These are phyloP conservation scores for Mycena amicta DNA, from an alignment of 768 basidiomycete genomes.

Conservation along the genomic window DNA sequence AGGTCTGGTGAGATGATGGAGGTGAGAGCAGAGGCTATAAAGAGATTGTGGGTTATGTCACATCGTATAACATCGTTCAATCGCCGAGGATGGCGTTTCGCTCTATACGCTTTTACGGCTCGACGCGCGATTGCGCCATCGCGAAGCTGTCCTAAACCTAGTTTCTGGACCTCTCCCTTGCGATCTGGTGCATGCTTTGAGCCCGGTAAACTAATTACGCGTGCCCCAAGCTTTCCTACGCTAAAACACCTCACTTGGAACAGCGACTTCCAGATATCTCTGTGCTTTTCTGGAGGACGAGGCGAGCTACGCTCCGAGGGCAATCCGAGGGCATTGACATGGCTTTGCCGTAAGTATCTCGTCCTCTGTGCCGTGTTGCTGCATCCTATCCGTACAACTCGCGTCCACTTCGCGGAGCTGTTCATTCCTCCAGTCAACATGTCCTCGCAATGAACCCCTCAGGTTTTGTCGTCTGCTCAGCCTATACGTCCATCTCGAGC, in stretches of 20 bases:
- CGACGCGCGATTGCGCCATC: constrained; percentile 20
- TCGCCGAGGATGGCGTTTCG: constrained; percentile 3
- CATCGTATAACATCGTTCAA: not conserved
- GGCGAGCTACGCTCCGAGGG: too few species aligned
- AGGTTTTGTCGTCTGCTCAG: not conserved
- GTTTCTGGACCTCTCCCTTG: constrained; percentile 8
- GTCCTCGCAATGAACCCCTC: too few species aligned
- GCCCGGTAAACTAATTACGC: too few species aligned
- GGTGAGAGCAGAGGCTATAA: not conserved
- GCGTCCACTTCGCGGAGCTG: too few species aligned
- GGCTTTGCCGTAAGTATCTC: too few species aligned
- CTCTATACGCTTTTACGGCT: not conserved
- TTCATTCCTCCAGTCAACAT: too few species aligned
- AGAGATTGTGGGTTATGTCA: constrained; percentile 3
- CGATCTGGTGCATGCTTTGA: too few species aligned
- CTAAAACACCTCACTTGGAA: not conserved
- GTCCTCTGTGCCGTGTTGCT: too few species aligned
- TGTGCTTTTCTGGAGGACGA: too few species aligned
- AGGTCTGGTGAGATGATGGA: not conserved
- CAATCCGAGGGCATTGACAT: too few species aligned
- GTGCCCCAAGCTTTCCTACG: not conserved
- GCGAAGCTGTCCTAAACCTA: constrained; percentile 12
- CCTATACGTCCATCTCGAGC: not conserved
- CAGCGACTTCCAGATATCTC: not conserved
- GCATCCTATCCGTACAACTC: too few species aligned